These are phyloP conservation scores for Macadamia integrifolia DNA, from an alignment of 164 flowering plant species.

Conservation along the genomic window DNA sequence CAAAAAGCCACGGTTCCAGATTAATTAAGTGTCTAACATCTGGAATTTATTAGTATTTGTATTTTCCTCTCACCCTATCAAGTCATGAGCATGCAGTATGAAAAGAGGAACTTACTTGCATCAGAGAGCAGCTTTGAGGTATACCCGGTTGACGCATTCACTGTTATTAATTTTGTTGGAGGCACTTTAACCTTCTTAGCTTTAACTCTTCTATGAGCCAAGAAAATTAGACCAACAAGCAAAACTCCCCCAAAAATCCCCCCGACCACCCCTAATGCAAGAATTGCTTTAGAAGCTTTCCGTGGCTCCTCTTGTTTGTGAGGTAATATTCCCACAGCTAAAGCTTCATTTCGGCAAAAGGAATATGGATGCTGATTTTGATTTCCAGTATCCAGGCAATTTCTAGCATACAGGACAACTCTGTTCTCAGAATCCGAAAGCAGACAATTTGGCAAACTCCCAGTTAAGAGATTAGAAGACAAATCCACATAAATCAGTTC, in stretches of 20 bases:
- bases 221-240: slow-evolving; percentile 33
- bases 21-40: no score
- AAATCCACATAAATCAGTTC: slow-evolving; percentile 60
- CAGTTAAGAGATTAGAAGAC: slow-evolving; percentile 79
- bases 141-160: slow-evolving; percentile 55
- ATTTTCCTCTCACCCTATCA: no score
- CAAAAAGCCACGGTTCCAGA: no score
- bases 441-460: slow-evolving; percentile 67
- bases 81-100: no score
- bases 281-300: slow-evolving; percentile 33
- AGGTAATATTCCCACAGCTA: slow-evolving; percentile 81
- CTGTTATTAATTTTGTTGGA: slow-evolving; percentile 39
- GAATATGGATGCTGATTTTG: slow-evolving; percentile 57
- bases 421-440: slow-evolving; percentile 29
- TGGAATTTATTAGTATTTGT: not conserved
- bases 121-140: slow-evolving; percentile 72
- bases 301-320: slow-evolving; percentile 20
- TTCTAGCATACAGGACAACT: slow-evolving; percentile 44
- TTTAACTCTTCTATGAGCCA: slow-evolving; percentile 33
- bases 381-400: slow-evolving; percentile 48
- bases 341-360: slow-evolving; percentile 80
- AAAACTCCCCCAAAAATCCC: slow-evolving; percentile 43
- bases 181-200: slow-evolving; percentile 24
- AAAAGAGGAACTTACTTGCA: slow-evolving; percentile 58
- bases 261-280: slow-evolving; percentile 43